These are phyloP conservation scores for Metschnikowia continentalis DNA, from an alignment of 805 yeast species.

Conservation along the genomic window DNA sequence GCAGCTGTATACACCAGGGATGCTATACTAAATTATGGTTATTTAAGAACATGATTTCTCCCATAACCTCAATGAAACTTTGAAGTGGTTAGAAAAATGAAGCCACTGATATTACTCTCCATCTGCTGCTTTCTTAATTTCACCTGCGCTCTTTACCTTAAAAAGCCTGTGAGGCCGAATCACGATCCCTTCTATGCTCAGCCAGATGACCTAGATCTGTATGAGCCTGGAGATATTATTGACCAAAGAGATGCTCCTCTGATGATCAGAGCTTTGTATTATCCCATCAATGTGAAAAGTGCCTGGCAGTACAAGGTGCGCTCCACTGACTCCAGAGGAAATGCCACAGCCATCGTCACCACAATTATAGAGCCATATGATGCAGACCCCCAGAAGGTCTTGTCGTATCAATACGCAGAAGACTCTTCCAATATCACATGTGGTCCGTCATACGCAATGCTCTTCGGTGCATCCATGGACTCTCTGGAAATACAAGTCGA, in stretches of 20 bases:
- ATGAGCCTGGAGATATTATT: constrained; percentile 6
- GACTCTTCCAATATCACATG: constrained; percentile 21
- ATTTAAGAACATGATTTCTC: not conserved
- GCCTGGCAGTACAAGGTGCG: constrained; percentile 23
- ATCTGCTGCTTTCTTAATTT: not conserved
- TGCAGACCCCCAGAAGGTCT: constrained; percentile 18
- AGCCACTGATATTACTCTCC: not conserved
- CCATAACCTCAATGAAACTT: not conserved
- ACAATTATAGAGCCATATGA: constrained; percentile 20
- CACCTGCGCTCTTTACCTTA: constrained; percentile 1
- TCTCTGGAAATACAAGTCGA: constrained; percentile 18
- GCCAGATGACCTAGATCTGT: constrained; percentile 4
- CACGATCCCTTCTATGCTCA: constrained; percentile 6
- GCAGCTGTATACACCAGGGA: not conserved
- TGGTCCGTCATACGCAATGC: constrained; percentile 20
- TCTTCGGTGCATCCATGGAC: constrained; percentile 13
- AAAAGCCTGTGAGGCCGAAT: constrained; percentile 1
- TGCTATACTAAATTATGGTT: not conserved
- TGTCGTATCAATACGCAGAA: constrained; percentile 20
- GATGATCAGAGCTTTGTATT: constrained; percentile 4
- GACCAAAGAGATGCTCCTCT: constrained; percentile 2
- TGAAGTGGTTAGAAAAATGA: not conserved
- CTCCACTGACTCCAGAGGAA: constrained; percentile 19
- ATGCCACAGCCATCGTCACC: constrained; percentile 21
- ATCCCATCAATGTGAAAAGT: constrained; percentile 8